A percentile compares a stretch with the other conserved stretches of the same genome.
Evolutionary conservation across 2,329 filamentous ascomycete species (phyloP).

Genomic region (Phoma sp.): DNA sequence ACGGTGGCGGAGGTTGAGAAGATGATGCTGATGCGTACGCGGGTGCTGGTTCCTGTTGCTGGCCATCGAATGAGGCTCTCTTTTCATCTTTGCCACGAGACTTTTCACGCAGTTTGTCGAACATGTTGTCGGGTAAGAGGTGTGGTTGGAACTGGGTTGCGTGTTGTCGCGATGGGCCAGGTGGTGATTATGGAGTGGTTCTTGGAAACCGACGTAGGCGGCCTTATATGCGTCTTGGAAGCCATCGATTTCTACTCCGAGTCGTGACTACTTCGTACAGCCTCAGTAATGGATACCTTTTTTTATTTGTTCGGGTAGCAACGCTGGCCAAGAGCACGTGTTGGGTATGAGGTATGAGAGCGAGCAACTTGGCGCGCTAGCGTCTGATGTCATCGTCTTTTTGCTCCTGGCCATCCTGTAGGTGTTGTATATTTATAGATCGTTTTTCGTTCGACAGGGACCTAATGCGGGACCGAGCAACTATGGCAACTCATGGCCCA

Average conservation of each 20-base stretch:
- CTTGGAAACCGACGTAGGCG: neutral
- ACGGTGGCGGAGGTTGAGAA: conserved; percentile 9
- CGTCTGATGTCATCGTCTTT: conserved; percentile 3
- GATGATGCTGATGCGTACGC: conserved; percentile 20
- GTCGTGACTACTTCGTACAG: neutral
- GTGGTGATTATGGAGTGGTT: neutral
- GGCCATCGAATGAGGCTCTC: conserved; percentile 9
- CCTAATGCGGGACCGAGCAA: too few relatives aligned
- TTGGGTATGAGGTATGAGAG: neutral
- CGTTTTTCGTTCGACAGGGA: too few relatives aligned
- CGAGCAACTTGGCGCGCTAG: neutral
- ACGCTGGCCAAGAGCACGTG: conserved; percentile 1
- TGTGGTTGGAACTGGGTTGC: neutral
- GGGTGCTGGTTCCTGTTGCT: conserved; percentile 3
- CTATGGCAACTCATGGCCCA: too few relatives aligned
- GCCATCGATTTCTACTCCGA: neutral
- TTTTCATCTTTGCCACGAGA: conserved; percentile 20
- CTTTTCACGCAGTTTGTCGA: conserved; percentile 23
- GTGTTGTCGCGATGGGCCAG: too few relatives aligned
- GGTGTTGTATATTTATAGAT: too few relatives aligned
- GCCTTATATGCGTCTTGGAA: neutral
- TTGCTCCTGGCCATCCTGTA: too few relatives aligned
- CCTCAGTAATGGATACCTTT: neutral
- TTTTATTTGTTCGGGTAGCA: neutral
- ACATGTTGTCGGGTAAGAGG: conserved; percentile 3